Evolutionary conservation across 2,329 filamentous ascomycete genomes (phyloP), one percentile per base, ranked within the genome.

Genomic region (Beauveria sp.): DNA sequence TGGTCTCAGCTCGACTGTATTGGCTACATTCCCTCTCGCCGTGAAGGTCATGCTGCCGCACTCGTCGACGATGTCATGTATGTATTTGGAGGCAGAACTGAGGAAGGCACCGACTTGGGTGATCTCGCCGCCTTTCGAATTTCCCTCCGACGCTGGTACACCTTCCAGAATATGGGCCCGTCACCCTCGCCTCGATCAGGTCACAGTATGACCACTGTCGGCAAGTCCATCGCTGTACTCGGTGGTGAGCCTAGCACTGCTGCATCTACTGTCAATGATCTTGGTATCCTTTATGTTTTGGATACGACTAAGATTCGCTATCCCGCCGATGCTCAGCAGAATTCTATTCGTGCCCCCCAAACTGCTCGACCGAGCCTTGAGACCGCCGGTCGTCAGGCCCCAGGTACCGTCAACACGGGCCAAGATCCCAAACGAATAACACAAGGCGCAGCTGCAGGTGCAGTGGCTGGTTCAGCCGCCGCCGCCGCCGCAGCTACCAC

Each of bases 31-130:
- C 94, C 96, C 1, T 88, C 92, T 2, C 88, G 93, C 20, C 86
- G 94, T 63, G 94, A 99, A 79, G 94, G 94, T 3, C 94, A 99
- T 73, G 92, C 96, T 14, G 91, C 94, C 16, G 88, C 93, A 4
- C 80, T 99, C 22, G 92, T 99, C 48, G 91, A 94, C 72, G 94
- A 99, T 71, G 94, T 97, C 63, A 99, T 99, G 96, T 99, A 99
- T 77, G 87, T 99, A 63, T 99, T 99, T 73, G 96, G 96, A 67
- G 94, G 94, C 50, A 89, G 94, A 63, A 97, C 92, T 0, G 91
- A 97, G 70, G 92, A 97, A 67, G 94, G 94, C 1, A 85, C 87
- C 30, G 94, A 99, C 71, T 79, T 99, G 4, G 94, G 93, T 40
- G 94, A 99, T 73, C 80, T 99, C 48, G 93, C 94, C 2, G 94